Conservation (phyloP, 129 eudicot species). For the Chrysanthemum makinoi region DNA sequence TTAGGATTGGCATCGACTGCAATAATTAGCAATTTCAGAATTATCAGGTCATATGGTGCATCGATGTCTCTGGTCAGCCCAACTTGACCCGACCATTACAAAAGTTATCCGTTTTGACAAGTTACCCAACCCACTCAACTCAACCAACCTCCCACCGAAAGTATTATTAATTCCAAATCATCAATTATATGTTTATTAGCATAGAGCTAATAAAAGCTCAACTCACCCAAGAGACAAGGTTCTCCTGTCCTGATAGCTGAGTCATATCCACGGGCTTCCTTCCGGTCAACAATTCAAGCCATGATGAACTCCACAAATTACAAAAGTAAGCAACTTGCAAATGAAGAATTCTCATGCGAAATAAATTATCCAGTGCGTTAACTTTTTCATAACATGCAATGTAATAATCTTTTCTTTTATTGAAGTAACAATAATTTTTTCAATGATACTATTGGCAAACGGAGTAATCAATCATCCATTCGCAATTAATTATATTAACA, state of each 20-base stretch:
- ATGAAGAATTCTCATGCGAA: no score
- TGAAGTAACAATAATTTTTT: no score
- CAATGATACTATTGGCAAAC: no score
- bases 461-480: no score
- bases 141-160: not conserved
- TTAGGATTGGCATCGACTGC: slow-evolving; percentile 83
- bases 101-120: not conserved
- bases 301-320: slow-evolving; percentile 18
- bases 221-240: slow-evolving; percentile 98
- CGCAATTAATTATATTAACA: no score
- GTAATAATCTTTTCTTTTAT: no score
- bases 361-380: no score
- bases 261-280: slow-evolving; percentile 96
- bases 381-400: no score
- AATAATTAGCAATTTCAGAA: slow-evolving; percentile 16
- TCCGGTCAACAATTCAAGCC: slow-evolving; percentile 91
- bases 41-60: no score
- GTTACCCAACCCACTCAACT: not conserved
- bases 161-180: slow-evolving; percentile 1
- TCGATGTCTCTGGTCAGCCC: not conserved
- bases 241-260: slow-evolving; percentile 98
- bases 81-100: not conserved
- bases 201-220: not conserved
- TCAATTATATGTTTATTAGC: not conserved
- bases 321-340: no score